phyloP scores from a whole-genome alignment of 441 rosid species.

The Francoa sonchifolia region DNA sequence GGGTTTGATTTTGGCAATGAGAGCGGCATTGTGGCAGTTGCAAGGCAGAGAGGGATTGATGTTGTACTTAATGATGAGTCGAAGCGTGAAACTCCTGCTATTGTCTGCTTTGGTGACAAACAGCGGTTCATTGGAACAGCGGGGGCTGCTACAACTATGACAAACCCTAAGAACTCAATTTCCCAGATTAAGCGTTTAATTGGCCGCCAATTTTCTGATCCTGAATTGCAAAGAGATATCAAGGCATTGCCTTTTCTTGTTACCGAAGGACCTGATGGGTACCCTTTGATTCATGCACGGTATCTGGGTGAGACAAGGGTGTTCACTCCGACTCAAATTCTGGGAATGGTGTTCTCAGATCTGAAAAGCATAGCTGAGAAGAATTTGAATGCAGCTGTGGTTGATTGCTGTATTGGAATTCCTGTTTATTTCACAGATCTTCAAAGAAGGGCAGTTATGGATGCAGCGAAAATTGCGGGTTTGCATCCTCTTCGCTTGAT shows the following conservation, averaged over 20 bases:
- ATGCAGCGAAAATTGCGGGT: constrained; percentile 92
- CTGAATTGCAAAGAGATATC: constrained; percentile 78
- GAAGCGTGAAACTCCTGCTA: constrained; percentile 87
- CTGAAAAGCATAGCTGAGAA: constrained; percentile 78
- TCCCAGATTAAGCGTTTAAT: constrained; percentile 79
- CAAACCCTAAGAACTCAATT: constrained; percentile 86
- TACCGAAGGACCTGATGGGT: constrained; percentile 76
- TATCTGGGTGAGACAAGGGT: constrained; percentile 67
- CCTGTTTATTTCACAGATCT: constrained; percentile 89
- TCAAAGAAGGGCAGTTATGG: constrained; percentile 86
- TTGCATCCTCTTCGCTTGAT: constrained; percentile 75
- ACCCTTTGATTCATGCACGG: constrained; percentile 65
- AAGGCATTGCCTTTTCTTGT: constrained; percentile 59
- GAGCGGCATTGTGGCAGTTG: constrained; percentile 84
- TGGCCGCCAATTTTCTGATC: constrained; percentile 78
- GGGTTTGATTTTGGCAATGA: constrained; percentile 96
- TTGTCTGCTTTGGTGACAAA: constrained; percentile 91
- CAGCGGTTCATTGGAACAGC: constrained; percentile 95
- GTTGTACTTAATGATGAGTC: constrained; percentile 96
- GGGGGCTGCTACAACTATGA: constrained; percentile 89
- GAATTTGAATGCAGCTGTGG: constrained; percentile 73
- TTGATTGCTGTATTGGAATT: constrained; percentile 90
- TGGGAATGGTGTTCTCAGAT: constrained; percentile 85
- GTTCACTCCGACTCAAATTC: constrained; percentile 77
- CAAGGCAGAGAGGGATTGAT: constrained; percentile 91